phyloP scores from a whole-genome alignment of 352 stramenopile genomes.

The Globisporangium splendens region DNA sequence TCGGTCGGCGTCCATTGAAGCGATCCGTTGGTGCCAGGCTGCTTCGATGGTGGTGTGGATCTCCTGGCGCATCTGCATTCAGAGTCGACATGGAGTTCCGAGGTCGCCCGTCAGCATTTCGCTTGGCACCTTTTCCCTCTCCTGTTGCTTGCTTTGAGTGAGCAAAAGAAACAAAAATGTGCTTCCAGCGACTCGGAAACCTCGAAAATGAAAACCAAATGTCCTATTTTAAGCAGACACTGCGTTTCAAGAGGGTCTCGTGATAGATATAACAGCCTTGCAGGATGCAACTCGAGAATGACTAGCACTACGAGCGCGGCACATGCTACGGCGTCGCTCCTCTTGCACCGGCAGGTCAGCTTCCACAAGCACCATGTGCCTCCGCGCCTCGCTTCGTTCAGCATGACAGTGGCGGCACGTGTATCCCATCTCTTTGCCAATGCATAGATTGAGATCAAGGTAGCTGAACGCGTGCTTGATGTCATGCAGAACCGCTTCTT shows the following conservation, averaged over 20 bases:
- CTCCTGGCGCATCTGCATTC: slow-evolving; percentile 4
- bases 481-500: slow-evolving; percentile 61
- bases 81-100: slow-evolving; percentile 10
- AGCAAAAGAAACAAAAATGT: too few relatives aligned
- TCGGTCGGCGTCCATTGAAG: slow-evolving; percentile 5
- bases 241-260: background rate
- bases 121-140: background rate
- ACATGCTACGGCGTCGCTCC: slow-evolving; percentile 23
- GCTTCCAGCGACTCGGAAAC: too few relatives aligned
- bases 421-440: background rate
- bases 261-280: too few relatives aligned
- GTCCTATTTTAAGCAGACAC: too few relatives aligned
- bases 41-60: background rate
- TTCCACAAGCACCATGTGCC: slow-evolving; percentile 24
- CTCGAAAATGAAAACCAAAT: too few relatives aligned
- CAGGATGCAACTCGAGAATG: background rate
- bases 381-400: slow-evolving; percentile 26
- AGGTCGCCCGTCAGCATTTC: slow-evolving; percentile 3
- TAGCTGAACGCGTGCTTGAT: background rate
- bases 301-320: slow-evolving; percentile 2
- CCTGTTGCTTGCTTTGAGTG: too few relatives aligned
- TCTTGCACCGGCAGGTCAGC: slow-evolving; percentile 36
- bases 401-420: slow-evolving; percentile 34
- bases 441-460: background rate
- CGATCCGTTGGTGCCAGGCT: slow-evolving; percentile 3